Percentiles rank a stretch among this genome's conserved stretches.
Conservation (phyloP, 2,329 filamentous ascomycete genomes). For the Penicillium sp. region DNA sequence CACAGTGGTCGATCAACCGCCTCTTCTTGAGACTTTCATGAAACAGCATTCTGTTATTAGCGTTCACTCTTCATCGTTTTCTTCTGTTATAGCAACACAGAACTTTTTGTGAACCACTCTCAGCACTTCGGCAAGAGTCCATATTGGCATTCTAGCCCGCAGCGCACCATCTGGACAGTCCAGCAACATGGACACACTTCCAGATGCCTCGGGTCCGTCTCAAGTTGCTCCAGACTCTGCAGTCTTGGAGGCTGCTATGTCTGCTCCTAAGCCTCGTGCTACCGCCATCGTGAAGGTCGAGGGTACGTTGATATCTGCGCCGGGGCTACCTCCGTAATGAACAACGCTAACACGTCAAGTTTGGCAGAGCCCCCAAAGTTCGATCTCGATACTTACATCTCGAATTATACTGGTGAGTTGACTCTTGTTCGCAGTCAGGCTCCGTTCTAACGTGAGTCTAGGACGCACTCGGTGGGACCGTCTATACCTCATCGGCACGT, state of each 20-base stretch:
- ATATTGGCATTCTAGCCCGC: neutral
- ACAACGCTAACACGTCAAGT: neutral
- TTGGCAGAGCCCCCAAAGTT: constrained; percentile 73
- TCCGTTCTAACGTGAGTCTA: constrained; percentile 37
- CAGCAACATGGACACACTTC: constrained; percentile 28
- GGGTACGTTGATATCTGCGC: constrained; percentile 24
- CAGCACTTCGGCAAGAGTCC: neutral
- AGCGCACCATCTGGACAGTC: neutral
- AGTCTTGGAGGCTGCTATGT: constrained; percentile 2
- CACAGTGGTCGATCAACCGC: constrained; percentile 10
- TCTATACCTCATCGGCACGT: constrained; percentile 75
- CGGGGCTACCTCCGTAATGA: constrained; percentile 8
- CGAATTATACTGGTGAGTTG: constrained; percentile 74
- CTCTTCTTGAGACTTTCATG: neutral
- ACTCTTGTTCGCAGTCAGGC: neutral
- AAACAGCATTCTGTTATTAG: neutral
- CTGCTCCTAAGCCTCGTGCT: neutral
- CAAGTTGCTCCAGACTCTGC: constrained; percentile 9
- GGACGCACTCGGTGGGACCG: constrained; percentile 79
- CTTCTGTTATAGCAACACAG: neutral
- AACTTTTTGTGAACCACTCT: neutral
- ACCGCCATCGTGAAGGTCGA: constrained; percentile 28
- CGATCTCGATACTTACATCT: constrained; percentile 85
- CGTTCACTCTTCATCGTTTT: neutral
- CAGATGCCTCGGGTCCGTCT: constrained; percentile 28